Percentiles rank a stretch among this genome's conserved stretches.
Evolutionary conservation across 441 rosid species (phyloP).

Genomic region (Pelargonium fulgidum): DNA sequence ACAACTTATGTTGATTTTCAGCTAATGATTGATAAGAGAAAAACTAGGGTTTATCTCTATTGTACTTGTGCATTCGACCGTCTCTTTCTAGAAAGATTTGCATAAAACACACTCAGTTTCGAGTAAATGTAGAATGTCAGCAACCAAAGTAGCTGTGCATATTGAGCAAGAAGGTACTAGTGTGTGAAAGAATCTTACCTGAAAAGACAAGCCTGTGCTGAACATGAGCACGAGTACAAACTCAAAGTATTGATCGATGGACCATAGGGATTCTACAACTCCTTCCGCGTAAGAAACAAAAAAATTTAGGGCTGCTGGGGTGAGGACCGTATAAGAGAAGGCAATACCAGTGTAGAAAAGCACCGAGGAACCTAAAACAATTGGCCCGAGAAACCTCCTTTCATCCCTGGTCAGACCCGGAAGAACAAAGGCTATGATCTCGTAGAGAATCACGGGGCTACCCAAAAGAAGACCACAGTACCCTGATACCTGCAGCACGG

Average conservation of each 20-base stretch:
- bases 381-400: conserved; percentile 87
- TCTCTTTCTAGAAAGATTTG: too few relatives aligned
- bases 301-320: conserved; percentile 94
- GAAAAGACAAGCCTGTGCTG: conserved; percentile 97
- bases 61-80: too few relatives aligned
- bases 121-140: neutral
- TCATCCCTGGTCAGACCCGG: conserved; percentile 86
- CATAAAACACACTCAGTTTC: neutral
- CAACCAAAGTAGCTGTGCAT: neutral
- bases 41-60: too few relatives aligned
- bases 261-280: conserved; percentile 88
- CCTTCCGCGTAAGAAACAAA: conserved; percentile 92
- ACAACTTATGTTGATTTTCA: too few relatives aligned
- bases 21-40: too few relatives aligned
- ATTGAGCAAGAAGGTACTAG: neutral
- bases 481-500: conserved; percentile 71
- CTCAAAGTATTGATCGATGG: conserved; percentile 96
- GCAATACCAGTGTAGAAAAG: conserved; percentile 77
- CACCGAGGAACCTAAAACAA: conserved; percentile 80
- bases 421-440: conserved; percentile 92
- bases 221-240: conserved; percentile 94
- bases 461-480: conserved; percentile 91
- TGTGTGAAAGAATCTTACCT: conserved; percentile 41
- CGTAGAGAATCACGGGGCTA: conserved; percentile 82
- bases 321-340: conserved; percentile 72